A percentile compares a stretch with the other conserved stretches of the same genome.
These are phyloP conservation scores for Amanita jacksonii DNA, from an alignment of 768 basidiomycete genomes.

Conservation along the genomic window DNA sequence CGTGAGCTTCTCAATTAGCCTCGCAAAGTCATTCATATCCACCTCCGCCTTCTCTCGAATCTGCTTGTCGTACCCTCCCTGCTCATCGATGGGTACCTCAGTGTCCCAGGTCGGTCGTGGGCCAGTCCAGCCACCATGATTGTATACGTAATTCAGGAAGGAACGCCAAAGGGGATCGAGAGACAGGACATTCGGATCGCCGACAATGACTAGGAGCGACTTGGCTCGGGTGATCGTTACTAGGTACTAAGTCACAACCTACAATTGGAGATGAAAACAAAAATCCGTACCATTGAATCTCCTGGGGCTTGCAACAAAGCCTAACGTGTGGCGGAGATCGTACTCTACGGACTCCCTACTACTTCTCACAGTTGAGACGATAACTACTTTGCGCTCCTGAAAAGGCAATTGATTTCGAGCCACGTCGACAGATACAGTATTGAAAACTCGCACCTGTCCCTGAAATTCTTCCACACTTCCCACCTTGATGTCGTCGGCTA, in stretches of 20 bases:
- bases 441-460: conserved; percentile 39
- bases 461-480: conserved; percentile 63
- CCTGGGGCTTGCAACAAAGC: conserved; percentile 48
- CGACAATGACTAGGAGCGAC: conserved; percentile 49
- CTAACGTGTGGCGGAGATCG: conserved; percentile 45
- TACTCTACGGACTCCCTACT: conserved; percentile 43
- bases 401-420: conserved; percentile 17
- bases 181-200: conserved; percentile 47
- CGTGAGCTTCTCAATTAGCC: conserved; percentile 24
- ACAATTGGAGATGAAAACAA: conserved; percentile 56
- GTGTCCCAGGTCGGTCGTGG: conserved; percentile 39
- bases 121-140: conserved; percentile 46
- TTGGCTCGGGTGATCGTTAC: conserved; percentile 56
- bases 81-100: conserved; percentile 22
- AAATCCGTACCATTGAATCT: conserved; percentile 52
- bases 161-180: conserved; percentile 55
- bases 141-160: conserved; percentile 50
- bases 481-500: conserved; percentile 40
- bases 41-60: conserved; percentile 21
- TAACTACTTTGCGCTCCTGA: conserved; percentile 47
- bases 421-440: conserved; percentile 24
- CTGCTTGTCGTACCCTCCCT: conserved; percentile 30
- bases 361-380: conserved; percentile 51
- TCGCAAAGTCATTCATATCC: conserved; percentile 35
- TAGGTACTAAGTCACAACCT: conserved; percentile 14